Base-by-base conservation (phyloP, 1,284 basidiomycete species). In the Neonothopanus nambi region DNA sequence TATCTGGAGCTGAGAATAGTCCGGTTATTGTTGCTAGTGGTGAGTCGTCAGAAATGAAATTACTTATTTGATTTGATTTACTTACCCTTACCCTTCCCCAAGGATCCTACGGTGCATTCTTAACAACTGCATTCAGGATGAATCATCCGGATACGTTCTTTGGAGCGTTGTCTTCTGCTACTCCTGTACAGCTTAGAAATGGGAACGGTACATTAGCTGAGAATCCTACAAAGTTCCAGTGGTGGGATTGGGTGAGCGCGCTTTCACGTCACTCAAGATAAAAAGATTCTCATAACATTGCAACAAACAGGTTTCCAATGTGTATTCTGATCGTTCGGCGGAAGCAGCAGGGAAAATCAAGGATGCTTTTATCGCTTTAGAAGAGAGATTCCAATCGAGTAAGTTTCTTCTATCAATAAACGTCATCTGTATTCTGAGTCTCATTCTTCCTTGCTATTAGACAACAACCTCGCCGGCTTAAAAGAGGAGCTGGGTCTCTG, bases 131-230 rank as follows among this genome's bases (percentile, higher is more conserved):
- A 13, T 23, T 56, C 13, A 49, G 54, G 9, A 46, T 52, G 23
- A 56, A 56, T 30, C 44, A 52, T 42, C 50, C 54, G 23, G 38
- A 52, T 2, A 48, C 46, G 7, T 56, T 52, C 23, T 48, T 42
- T 26, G 54, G 54, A 3, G 54, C 43, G 1, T 26, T 56, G 6
- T 37, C 50, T 8, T 45, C 50, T 30, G 50, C 54, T 7, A 44
- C 36, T 11, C 50, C 50, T 12, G 28, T 51, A 8, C n/a, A 8
- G 38, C n/a, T 40, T n/a, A n/a, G n/a, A n/a, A n/a, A n/a, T n/a
- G n/a, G n/a, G n/a, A n/a, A n/a, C n/a, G n/a, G n/a, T n/a, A n/a
- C n/a, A n/a, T n/a, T n/a, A n/a, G n/a, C n/a, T n/a, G n/a, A n/a
- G n/a, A n/a, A n/a, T n/a, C n/a, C n/a, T n/a, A n/a, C n/a, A n/a